phyloP scores from a whole-genome alignment of 2,329 filamentous ascomycete genomes.

The Diplocarpon mali region DNA sequence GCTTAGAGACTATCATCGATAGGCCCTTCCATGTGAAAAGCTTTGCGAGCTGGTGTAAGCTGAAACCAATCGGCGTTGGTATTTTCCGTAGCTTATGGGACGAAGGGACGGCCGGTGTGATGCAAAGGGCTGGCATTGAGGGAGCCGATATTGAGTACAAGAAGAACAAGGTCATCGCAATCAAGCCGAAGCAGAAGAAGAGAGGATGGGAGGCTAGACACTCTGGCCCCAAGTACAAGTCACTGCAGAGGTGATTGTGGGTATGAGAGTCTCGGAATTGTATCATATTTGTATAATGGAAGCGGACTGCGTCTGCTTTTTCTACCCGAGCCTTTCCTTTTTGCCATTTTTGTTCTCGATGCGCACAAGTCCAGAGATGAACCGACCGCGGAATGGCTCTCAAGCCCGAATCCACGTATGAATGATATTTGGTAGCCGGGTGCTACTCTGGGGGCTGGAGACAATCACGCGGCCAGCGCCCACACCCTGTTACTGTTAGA shows the following conservation, averaged over 20 bases:
- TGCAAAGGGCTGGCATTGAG: slow-evolving; percentile 64
- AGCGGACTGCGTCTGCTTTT: slow-evolving; percentile 1
- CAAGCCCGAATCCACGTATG: no score
- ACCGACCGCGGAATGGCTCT: no score
- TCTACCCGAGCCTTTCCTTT: neutral
- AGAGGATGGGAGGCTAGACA: slow-evolving; percentile 58
- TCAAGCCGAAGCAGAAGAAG: slow-evolving; percentile 49
- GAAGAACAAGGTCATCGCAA: slow-evolving; percentile 60
- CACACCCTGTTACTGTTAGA: no score
- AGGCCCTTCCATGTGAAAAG: slow-evolving; percentile 41
- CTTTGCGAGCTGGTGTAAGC: slow-evolving; percentile 57
- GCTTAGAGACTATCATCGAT: no score
- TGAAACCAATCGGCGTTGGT: slow-evolving; percentile 69
- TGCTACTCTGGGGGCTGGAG: no score
- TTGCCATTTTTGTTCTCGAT: no score
- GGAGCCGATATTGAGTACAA: slow-evolving; percentile 79
- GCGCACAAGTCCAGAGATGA: no score
- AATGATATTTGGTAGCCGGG: no score
- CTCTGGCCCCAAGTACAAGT: slow-evolving; percentile 52
- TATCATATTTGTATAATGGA: slow-evolving; percentile 16
- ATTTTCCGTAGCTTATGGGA: slow-evolving; percentile 90
- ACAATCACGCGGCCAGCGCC: no score
- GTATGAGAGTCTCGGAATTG: slow-evolving; percentile 6
- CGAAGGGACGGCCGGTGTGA: slow-evolving; percentile 74
- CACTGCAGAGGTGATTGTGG: slow-evolving; percentile 30